Conservation (phyloP, 176 grass and related monocot species). For the Zizania latifolia region DNA sequence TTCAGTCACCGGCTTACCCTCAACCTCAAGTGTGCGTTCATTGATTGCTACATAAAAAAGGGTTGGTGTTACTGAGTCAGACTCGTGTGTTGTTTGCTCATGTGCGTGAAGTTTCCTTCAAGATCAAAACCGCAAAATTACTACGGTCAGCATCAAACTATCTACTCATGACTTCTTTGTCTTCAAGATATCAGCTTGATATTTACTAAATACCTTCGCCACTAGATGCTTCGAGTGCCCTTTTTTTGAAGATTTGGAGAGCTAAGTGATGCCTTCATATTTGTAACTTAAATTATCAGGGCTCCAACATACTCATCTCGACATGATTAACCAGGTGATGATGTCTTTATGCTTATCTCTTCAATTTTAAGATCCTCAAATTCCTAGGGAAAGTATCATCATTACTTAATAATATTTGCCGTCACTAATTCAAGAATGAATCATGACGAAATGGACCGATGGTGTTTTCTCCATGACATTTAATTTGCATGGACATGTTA, state of each 20-base stretch:
- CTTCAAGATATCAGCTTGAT: constrained; percentile 27
- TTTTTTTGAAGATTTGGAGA: constrained; percentile 4
- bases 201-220: constrained; percentile 15
- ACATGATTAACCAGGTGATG: constrained; percentile 19
- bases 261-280: not conserved
- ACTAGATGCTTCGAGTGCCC: not conserved
- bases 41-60: constrained; percentile 20
- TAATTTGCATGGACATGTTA: not conserved
- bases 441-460: not conserved
- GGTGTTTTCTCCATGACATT: not conserved
- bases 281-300: not conserved
- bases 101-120: constrained; percentile 4
- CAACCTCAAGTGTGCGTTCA: constrained; percentile 18
- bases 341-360: not conserved
- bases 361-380: not conserved
- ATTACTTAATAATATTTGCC: not conserved
- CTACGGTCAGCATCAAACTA: not conserved
- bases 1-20: constrained; percentile 20
- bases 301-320: not conserved
- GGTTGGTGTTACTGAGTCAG: constrained; percentile 26
- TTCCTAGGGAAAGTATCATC: not conserved
- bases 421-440: not conserved
- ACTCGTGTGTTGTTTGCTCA: constrained; percentile 13
- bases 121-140: not conserved
- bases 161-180: constrained; percentile 20